Percentiles rank a stretch among this genome's conserved stretches.
These are phyloP conservation scores for Cardamine chenopodiifolia DNA, from an alignment of 345 rosid genomes.

Conservation along the genomic window DNA sequence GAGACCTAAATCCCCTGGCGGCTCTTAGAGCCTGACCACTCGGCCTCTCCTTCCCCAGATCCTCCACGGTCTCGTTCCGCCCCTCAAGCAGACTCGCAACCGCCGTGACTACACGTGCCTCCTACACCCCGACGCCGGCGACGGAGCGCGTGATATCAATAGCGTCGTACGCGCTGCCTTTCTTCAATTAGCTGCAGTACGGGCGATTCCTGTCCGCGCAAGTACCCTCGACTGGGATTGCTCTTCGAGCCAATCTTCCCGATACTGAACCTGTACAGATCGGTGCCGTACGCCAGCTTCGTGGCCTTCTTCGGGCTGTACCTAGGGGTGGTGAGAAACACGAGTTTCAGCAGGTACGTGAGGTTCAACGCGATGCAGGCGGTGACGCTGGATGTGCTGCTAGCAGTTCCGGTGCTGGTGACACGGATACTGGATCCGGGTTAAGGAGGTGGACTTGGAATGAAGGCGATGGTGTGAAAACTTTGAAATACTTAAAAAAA, in stretches of 20 bases:
- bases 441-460: constrained; percentile 58
- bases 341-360: constrained; percentile 64
- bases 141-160: constrained; percentile 74
- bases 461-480: constrained; percentile 59
- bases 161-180: constrained; percentile 78
- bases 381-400: constrained; percentile 78
- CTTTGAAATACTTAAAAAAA: too few species aligned
- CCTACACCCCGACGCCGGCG: constrained; percentile 76
- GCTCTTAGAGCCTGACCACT: constrained; percentile 26
- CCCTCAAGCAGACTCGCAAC: constrained; percentile 12
- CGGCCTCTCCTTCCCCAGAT: constrained; percentile 26
- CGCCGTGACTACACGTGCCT: constrained; percentile 44
- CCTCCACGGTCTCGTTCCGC: constrained; percentile 21
- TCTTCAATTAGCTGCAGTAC: constrained; percentile 85
- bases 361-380: constrained; percentile 95
- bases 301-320: constrained; percentile 89
- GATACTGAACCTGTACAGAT: constrained; percentile 63
- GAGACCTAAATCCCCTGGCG: constrained; percentile 32
- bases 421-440: constrained; percentile 73
- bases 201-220: constrained; percentile 76
- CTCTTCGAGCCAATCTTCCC: constrained; percentile 79
- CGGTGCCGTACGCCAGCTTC: constrained; percentile 83
- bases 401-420: constrained; percentile 67
- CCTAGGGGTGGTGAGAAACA: constrained; percentile 81
- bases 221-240: constrained; percentile 55